These are phyloP conservation scores for Ustilago vetiveriae DNA, from an alignment of 1,284 basidiomycete species.

Conservation along the genomic window DNA sequence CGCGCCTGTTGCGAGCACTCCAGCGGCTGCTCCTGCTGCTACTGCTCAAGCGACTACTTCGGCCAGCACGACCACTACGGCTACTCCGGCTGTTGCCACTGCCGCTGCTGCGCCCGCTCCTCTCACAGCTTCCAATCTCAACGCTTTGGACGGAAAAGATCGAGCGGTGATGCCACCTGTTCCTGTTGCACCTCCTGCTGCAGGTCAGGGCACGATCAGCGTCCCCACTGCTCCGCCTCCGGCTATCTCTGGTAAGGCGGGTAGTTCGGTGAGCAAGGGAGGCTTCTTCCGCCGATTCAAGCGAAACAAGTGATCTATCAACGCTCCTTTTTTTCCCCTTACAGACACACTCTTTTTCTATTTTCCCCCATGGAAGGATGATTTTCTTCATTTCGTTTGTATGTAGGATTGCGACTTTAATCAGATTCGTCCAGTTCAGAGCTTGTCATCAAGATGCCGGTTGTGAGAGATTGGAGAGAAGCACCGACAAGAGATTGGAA, in stretches of 20 bases:
- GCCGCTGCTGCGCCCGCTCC: constrained; percentile 20
- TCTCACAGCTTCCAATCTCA: constrained; percentile 33
- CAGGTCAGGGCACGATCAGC: constrained; percentile 32
- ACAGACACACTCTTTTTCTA: constrained; percentile 14
- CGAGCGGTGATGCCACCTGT: constrained; percentile 42
- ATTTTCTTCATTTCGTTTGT: neutral
- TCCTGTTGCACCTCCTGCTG: constrained; percentile 25
- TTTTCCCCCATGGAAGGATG: constrained; percentile 1
- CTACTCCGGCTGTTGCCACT: constrained; percentile 7
- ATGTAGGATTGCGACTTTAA: neutral
- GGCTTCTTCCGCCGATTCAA: constrained; percentile 46
- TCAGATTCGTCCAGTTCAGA: too few relatives aligned
- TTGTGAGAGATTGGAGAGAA: too few relatives aligned
- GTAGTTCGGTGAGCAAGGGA: constrained; percentile 26
- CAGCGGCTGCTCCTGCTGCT: constrained; percentile 3
- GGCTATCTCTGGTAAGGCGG: constrained; percentile 29
- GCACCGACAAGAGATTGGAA: neutral
- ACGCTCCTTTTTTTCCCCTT: neutral
- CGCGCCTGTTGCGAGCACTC: neutral
- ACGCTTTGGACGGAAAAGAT: constrained; percentile 24
- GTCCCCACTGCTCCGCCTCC: constrained; percentile 46
- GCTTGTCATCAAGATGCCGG: too few relatives aligned
- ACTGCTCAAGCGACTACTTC: too few relatives aligned
- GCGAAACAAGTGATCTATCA: constrained; percentile 40
- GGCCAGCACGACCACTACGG: too few relatives aligned